A percentile compares a stretch with the other conserved stretches of the same genome.
These are phyloP conservation scores for Alisma plantagoaquatica DNA, from an alignment of 106 monocot genomes.

Conservation along the genomic window DNA sequence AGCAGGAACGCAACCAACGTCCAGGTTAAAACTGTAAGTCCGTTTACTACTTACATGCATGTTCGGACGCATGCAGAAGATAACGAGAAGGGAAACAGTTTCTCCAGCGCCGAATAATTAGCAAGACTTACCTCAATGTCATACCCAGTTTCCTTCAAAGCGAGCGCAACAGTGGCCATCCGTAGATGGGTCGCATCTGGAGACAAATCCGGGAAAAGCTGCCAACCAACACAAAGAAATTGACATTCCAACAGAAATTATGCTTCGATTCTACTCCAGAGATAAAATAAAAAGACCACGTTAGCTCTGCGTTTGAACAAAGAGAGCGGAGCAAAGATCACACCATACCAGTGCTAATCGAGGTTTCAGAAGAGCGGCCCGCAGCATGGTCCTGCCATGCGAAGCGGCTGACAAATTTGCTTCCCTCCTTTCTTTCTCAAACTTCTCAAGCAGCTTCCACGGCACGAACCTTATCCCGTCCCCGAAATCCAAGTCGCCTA, in stretches of 20 bases:
- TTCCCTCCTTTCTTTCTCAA: slow-evolving; percentile 16
- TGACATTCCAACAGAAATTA: background rate
- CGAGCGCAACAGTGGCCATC: slow-evolving; percentile 19
- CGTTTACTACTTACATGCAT: too few species aligned
- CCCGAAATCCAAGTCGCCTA: slow-evolving; percentile 27
- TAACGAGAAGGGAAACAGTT: too few species aligned
- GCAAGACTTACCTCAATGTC: slow-evolving; percentile 24
- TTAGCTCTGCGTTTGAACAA: too few species aligned
- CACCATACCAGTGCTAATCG: slow-evolving; percentile 14
- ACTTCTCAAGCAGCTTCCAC: slow-evolving; percentile 21
- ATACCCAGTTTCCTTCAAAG: slow-evolving; percentile 24
- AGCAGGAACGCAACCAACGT: slow-evolving; percentile 1
- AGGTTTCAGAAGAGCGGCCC: slow-evolving; percentile 8
- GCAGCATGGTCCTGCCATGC: slow-evolving; percentile 1
- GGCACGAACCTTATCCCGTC: slow-evolving; percentile 28
- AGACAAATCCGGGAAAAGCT: slow-evolving; percentile 21
- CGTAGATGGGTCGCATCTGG: slow-evolving; percentile 15
- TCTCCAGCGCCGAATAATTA: too few species aligned
- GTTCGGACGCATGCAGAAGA: too few species aligned
- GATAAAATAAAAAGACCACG: too few species aligned
- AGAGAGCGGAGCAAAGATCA: too few species aligned
- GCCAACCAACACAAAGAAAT: background rate
- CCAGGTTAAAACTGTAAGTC: slow-evolving; percentile 1
- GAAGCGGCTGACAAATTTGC: slow-evolving; percentile 5
- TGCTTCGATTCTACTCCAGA: too few species aligned